phyloP scores from a whole-genome alignment of 164 flowering plant species.

The Cinnamomum micranthum region DNA sequence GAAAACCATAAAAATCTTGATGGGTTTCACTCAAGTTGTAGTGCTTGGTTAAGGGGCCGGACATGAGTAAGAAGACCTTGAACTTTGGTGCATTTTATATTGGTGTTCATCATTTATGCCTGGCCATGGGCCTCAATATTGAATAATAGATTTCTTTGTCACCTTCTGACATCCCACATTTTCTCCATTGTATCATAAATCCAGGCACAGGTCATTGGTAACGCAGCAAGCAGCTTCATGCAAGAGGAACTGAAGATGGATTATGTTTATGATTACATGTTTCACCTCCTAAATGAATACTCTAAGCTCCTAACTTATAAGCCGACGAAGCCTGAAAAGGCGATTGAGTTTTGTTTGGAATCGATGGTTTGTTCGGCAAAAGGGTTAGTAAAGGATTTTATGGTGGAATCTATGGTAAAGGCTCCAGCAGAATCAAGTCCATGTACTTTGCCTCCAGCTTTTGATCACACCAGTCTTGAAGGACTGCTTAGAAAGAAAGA shows the following conservation, averaged over 20 bases:
- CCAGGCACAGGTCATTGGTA: constrained; percentile 52
- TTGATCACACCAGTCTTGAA: constrained; percentile 21
- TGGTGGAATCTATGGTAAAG: constrained; percentile 44
- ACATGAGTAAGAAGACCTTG: too few relatives aligned
- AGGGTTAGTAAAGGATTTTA: constrained; percentile 25
- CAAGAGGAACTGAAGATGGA: constrained; percentile 49
- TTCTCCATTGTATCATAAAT: not conserved
- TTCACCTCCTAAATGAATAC: constrained; percentile 47
- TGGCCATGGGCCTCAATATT: too few relatives aligned
- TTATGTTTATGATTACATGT: constrained; percentile 57
- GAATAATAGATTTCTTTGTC: too few relatives aligned
- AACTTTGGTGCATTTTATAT: too few relatives aligned
- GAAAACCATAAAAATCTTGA: too few relatives aligned
- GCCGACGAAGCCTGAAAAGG: constrained; percentile 33
- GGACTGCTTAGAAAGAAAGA: constrained; percentile 19
- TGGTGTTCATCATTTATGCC: too few relatives aligned
- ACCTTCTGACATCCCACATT: too few relatives aligned
- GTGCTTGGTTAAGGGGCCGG: too few relatives aligned
- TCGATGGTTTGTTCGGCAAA: constrained; percentile 39
- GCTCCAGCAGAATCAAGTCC: constrained; percentile 36
- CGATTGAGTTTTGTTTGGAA: constrained; percentile 38
- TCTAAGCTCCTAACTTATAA: constrained; percentile 47
- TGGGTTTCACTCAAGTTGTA: too few relatives aligned
- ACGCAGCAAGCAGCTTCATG: constrained; percentile 39
- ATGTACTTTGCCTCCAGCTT: constrained; percentile 43